These are phyloP conservation scores for Quercus agrifolia DNA, from an alignment of 306 rosid species.

Conservation along the genomic window DNA sequence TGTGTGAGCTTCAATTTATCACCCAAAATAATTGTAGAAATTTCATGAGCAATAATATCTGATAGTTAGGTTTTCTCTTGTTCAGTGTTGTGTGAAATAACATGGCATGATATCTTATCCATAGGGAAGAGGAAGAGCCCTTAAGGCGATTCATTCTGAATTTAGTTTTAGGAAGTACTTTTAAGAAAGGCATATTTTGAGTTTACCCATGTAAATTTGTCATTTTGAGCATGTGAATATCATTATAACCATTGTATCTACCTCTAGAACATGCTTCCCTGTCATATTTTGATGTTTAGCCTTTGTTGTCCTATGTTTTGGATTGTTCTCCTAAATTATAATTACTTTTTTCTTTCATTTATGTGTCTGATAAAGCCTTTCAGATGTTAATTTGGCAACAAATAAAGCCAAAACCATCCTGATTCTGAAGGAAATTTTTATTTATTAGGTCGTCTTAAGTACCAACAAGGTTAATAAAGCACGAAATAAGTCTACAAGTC, in stretches of 20 bases:
- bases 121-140: not conserved
- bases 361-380: not conserved
- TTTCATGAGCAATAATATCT: not conserved
- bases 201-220: not conserved
- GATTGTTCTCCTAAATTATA: not conserved
- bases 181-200: not conserved
- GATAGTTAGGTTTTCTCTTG: not conserved
- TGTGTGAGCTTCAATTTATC: not conserved
- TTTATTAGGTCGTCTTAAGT: slow-evolving; percentile 28
- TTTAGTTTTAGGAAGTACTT: not conserved
- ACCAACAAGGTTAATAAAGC: slow-evolving; percentile 28
- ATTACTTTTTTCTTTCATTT: not conserved
- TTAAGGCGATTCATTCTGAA: not conserved
- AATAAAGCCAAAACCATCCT: not conserved
- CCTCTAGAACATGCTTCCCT: too few species aligned
- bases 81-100: not conserved
- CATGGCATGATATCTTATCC: not conserved
- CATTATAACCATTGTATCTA: not conserved
- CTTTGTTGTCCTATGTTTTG: not conserved
- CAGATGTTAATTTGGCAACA: not conserved
- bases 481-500: slow-evolving; percentile 31
- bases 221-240: not conserved
- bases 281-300: not conserved
- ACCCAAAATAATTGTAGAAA: not conserved
- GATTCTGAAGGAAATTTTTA: not conserved